These are phyloP conservation scores for Rhodotorula babjevae DNA, from an alignment of 768 basidiomycete species.

Conservation along the genomic window DNA sequence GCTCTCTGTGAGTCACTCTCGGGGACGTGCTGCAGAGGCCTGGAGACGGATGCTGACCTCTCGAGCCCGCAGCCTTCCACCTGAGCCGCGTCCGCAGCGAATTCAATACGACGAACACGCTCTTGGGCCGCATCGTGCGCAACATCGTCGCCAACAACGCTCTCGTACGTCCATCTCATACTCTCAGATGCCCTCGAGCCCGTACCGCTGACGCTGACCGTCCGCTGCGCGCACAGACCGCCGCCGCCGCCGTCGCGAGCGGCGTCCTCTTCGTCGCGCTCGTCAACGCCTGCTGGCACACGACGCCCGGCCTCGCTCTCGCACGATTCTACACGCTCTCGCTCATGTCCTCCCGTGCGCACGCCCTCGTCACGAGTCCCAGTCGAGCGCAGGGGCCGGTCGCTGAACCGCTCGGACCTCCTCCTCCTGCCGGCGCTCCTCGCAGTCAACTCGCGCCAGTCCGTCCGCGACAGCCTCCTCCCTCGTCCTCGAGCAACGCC, in stretches of 20 bases:
- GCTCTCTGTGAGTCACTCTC: background rate
- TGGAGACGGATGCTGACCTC: too few relatives aligned
- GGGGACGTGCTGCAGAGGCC: too few relatives aligned
- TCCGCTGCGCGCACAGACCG: background rate
- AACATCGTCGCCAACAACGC: background rate
- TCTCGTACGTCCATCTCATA: background rate
- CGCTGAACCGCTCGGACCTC: background rate
- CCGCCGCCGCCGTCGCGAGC: background rate
- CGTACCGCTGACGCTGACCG: background rate
- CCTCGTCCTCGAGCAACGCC: too few relatives aligned
- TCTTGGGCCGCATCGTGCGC: background rate
- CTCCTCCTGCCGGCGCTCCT: background rate
- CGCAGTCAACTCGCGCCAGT: background rate
- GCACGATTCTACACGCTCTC: background rate
- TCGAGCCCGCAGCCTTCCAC: background rate
- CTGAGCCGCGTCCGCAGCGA: background rate
- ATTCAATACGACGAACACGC: background rate
- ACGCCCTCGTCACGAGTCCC: too few relatives aligned
- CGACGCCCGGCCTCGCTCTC: background rate
- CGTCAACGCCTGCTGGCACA: background rate
- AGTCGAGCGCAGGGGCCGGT: too few relatives aligned
- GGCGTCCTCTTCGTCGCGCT: background rate
- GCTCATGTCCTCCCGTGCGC: background rate
- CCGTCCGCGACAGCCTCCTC: too few relatives aligned
- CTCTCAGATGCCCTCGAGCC: background rate